A percentile compares a stretch with the other conserved stretches of the same genome.
Conservation (phyloP, 2,329 filamentous ascomycete species). For the Aspergillus udagawae region DNA sequence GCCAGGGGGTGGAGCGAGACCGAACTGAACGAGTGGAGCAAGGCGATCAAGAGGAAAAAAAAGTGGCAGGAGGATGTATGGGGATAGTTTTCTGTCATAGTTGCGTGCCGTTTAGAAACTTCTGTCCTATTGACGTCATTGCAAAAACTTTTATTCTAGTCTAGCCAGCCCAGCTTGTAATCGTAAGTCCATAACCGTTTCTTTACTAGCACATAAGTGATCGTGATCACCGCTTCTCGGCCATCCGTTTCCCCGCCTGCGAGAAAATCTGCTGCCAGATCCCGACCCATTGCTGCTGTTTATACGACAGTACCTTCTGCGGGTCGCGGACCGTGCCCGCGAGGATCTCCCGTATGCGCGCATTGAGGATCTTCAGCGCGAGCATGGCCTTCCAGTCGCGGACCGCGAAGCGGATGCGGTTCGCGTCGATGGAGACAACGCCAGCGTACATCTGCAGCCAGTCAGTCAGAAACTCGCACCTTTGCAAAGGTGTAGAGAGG, state of each 20-base stretch:
- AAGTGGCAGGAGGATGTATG: constrained; percentile 55
- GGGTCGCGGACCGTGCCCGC: constrained; percentile 58
- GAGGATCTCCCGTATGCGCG: constrained; percentile 70
- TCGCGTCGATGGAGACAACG: constrained; percentile 80
- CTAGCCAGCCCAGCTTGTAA: not conserved
- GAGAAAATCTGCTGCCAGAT: constrained; percentile 69
- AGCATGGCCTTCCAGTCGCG: constrained; percentile 88
- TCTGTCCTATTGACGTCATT: no score
- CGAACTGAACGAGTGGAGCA: constrained; percentile 45
- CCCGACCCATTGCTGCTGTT: constrained; percentile 70
- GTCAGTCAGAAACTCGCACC: not conserved
- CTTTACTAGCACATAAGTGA: not conserved
- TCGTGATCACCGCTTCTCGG: not conserved
- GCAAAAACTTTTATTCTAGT: not conserved
- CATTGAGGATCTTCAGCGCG: constrained; percentile 76
- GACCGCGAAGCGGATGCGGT: constrained; percentile 76
- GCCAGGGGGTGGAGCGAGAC: constrained; percentile 37
- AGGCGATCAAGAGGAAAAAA: constrained; percentile 46
- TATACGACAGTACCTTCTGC: constrained; percentile 45
- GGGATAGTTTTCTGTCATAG: constrained; percentile 14
- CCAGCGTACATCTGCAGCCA: constrained; percentile 70
- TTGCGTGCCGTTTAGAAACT: no score
- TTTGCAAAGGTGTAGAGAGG: constrained; percentile 1
- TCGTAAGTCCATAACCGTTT: not conserved
- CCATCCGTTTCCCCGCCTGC: constrained; percentile 21